These are phyloP conservation scores for Penicillium crustosum DNA, from an alignment of 2,329 filamentous ascomycete genomes.

Conservation along the genomic window DNA sequence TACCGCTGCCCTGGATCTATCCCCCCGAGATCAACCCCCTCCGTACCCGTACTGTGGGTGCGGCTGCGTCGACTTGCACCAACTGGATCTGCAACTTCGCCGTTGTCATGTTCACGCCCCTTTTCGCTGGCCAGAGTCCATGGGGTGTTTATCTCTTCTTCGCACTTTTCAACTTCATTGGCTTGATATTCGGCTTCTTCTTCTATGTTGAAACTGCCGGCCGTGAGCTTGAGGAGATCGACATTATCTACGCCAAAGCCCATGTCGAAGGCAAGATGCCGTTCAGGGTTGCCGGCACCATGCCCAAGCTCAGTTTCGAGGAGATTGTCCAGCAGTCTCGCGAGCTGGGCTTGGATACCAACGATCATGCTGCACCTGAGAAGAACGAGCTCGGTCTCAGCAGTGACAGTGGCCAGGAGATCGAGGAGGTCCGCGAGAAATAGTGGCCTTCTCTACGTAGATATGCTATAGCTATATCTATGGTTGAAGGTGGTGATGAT, in stretches of 20 bases:
- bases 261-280: conserved; percentile 27
- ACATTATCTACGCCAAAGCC: conserved; percentile 11
- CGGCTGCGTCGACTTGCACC: conserved; percentile 51
- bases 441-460: not conserved
- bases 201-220: conserved; percentile 52
- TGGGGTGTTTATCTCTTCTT: conserved; percentile 48
- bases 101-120: conserved; percentile 49
- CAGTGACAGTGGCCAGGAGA: conserved; percentile 16
- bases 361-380: conserved; percentile 5
- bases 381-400: conserved; percentile 26
- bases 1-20: conserved; percentile 10
- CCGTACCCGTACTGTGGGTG: conserved; percentile 54
- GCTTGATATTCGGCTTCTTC: conserved; percentile 52
- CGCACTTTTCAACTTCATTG: conserved; percentile 39
- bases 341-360: conserved; percentile 25
- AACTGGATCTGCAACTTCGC: conserved; percentile 59
- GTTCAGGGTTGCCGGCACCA: conserved; percentile 24
- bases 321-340: conserved; percentile 27
- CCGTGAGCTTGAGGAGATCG: conserved; percentile 42
- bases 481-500: not conserved
- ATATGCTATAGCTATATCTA: not conserved
- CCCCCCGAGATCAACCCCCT: conserved; percentile 47
- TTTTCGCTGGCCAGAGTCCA: conserved; percentile 34
- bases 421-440: conserved; percentile 9
- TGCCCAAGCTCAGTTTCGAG: conserved; percentile 33